These are phyloP conservation scores for Acacia concinna DNA, from an alignment of 331 rosid species.

Conservation along the genomic window DNA sequence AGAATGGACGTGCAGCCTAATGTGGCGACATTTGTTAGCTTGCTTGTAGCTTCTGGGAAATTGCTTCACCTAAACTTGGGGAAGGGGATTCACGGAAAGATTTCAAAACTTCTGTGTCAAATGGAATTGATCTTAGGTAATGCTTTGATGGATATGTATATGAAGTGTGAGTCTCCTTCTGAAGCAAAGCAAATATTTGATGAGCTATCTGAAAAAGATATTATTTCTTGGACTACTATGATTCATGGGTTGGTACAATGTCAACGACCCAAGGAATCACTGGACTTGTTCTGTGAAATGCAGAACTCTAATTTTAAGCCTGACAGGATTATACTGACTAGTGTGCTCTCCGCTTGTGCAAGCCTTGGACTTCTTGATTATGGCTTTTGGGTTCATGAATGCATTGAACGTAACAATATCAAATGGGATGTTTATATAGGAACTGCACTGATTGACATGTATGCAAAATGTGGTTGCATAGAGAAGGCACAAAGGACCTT, in stretches of 20 bases:
- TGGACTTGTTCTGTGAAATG: slow-evolving; percentile 65
- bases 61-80: slow-evolving; percentile 51
- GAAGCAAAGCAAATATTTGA: slow-evolving; percentile 61
- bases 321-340: slow-evolving; percentile 63
- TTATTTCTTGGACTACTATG: slow-evolving; percentile 75
- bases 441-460: slow-evolving; percentile 81
- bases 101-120: slow-evolving; percentile 37
- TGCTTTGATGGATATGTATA: slow-evolving; percentile 70
- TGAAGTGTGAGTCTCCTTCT: slow-evolving; percentile 53
- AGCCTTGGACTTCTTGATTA: slow-evolving; percentile 69
- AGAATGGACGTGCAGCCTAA: slow-evolving; percentile 64
- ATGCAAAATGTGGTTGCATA: slow-evolving; percentile 73
- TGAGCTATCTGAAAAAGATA: slow-evolving; percentile 61
- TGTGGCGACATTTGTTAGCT: slow-evolving; percentile 59
- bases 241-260: slow-evolving; percentile 72
- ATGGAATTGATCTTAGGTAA: slow-evolving; percentile 57
- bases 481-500: slow-evolving; percentile 57
- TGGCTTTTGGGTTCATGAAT: slow-evolving; percentile 75
- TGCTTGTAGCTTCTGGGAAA: slow-evolving; percentile 67
- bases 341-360: slow-evolving; percentile 81
- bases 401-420: slow-evolving; percentile 52
- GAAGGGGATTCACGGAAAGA: slow-evolving; percentile 72
- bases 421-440: slow-evolving; percentile 69
- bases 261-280: slow-evolving; percentile 56
- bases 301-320: slow-evolving; percentile 50